Percentiles rank a stretch among this genome's conserved stretches.
phyloP scores from a whole-genome alignment of 176 grass and related monocot genomes.

The Dactylis glomerata region DNA sequence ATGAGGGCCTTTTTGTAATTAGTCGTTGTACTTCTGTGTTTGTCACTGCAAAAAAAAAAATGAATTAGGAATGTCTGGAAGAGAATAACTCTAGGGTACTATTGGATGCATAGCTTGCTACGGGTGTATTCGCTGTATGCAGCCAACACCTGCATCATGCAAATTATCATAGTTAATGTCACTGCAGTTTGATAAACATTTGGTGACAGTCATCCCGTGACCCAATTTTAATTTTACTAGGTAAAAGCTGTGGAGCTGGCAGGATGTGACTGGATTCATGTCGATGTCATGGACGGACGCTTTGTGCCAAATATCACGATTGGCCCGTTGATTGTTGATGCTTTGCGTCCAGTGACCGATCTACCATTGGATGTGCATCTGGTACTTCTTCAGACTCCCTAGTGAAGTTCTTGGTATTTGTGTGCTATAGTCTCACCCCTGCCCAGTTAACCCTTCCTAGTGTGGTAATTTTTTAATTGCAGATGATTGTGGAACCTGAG shows the following conservation, averaged over 20 bases:
- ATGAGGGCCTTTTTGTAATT: too few relatives aligned
- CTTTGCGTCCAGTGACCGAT: constrained; percentile 91
- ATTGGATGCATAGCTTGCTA: background rate
- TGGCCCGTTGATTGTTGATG: constrained; percentile 85
- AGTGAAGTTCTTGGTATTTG: background rate
- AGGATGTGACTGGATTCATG: constrained; percentile 99
- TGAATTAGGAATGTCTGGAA: background rate
- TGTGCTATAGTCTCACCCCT: background rate
- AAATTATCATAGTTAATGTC: background rate
- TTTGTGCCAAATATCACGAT: constrained; percentile 99
- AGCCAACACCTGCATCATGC: background rate
- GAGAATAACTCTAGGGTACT: background rate
- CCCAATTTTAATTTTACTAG: constrained; percentile 24
- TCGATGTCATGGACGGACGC: constrained; percentile 97
- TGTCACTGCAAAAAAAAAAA: too few relatives aligned
- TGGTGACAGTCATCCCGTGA: background rate
- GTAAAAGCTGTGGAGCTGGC: constrained; percentile 98
- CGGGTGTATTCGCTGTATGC: background rate
- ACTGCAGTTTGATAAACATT: background rate
- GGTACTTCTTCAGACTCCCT: constrained; percentile 47
- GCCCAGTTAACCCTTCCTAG: background rate
- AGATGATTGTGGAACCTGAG: constrained; percentile 99
- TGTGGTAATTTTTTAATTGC: constrained; percentile 27
- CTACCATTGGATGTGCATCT: constrained; percentile 98
- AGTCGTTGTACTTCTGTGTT: too few relatives aligned